Percentiles rank a stretch among this genome's conserved stretches.
Evolutionary conservation across 371 early-diverging fungal species (phyloP).

Genomic region (Entomophthora muscae): DNA sequence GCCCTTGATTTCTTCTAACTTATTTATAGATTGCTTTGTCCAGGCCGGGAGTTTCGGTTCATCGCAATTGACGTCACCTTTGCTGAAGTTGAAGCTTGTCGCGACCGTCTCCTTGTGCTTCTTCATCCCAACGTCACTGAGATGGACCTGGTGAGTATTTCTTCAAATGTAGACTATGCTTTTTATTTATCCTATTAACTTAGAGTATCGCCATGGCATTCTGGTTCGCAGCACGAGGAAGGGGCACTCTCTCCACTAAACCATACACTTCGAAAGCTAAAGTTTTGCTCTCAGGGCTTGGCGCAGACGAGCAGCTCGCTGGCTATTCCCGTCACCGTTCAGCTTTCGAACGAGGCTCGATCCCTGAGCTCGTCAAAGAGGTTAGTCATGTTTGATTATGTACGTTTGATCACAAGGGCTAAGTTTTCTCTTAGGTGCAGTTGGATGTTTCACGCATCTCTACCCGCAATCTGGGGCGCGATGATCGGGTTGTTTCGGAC

Average conservation of each 20-base stretch:
- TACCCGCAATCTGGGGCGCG: slow-evolving; percentile 76
- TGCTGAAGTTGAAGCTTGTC: slow-evolving; percentile 31
- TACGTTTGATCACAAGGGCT: neutral
- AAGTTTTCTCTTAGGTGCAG: slow-evolving; percentile 29
- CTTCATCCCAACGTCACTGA: slow-evolving; percentile 73
- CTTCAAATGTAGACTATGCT: too few relatives aligned
- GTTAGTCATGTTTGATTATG: slow-evolving; percentile 11
- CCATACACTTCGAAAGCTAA: slow-evolving; percentile 27
- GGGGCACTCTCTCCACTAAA: slow-evolving; percentile 17
- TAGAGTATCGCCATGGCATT: slow-evolving; percentile 89
- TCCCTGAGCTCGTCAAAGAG: slow-evolving; percentile 47
- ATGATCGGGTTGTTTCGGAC: slow-evolving; percentile 83
- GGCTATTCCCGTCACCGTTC: slow-evolving; percentile 81
- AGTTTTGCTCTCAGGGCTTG: slow-evolving; percentile 80
- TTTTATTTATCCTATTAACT: too few relatives aligned
- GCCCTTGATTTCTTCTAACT: neutral
- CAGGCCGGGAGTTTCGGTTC: slow-evolving; percentile 66
- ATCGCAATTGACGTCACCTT: slow-evolving; percentile 78
- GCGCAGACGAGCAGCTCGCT: slow-evolving; percentile 89
- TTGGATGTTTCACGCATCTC: slow-evolving; percentile 73
- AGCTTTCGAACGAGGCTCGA: slow-evolving; percentile 41
- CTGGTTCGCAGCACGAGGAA: slow-evolving; percentile 85
- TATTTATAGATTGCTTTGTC: slow-evolving; percentile 25
- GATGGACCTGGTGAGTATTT: slow-evolving; percentile 64
- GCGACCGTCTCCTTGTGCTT: slow-evolving; percentile 38